phyloP scores from a whole-genome alignment of 768 basidiomycete genomes.

The Leccinum variicolor region DNA sequence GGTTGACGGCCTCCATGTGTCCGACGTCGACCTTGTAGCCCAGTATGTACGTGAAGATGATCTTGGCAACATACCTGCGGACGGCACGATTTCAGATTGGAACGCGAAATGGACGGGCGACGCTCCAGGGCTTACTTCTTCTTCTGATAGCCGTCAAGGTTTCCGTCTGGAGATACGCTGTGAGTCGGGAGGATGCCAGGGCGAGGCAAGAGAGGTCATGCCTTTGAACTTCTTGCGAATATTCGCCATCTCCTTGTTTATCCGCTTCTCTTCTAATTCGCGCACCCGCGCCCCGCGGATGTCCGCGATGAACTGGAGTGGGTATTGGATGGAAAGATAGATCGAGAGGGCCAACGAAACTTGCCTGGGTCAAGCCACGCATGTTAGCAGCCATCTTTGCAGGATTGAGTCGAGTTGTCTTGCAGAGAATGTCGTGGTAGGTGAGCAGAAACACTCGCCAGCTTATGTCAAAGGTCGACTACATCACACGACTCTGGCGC shows the following conservation, averaged over 20 bases:
- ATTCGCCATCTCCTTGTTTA: constrained; percentile 99
- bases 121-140: constrained; percentile 64
- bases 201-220: constrained; percentile 25
- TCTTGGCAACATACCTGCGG: constrained; percentile 92
- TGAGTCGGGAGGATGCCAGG: constrained; percentile 4
- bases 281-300: constrained; percentile 95
- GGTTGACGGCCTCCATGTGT: constrained; percentile 98
- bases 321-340: constrained; percentile 4
- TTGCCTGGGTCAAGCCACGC: constrained; percentile 90
- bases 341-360: constrained; percentile 18
- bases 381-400: constrained; percentile 78
- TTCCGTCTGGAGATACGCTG: constrained; percentile 56
- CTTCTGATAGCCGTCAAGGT: constrained; percentile 87
- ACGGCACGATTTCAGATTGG: constrained; percentile 13
- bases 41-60: constrained; percentile 97
- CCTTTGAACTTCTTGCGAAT: constrained; percentile 99
- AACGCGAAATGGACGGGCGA: constrained; percentile 9
- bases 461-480: constrained; percentile 2
- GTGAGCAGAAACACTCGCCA: not conserved
- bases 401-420: not conserved
- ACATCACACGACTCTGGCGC: not conserved
- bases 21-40: constrained; percentile 99
- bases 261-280: constrained; percentile 96
- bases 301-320: constrained; percentile 90
- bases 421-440: not conserved